phyloP scores from a whole-genome alignment of 1,284 basidiomycete genomes.

The Sphagnurus paluster region DNA sequence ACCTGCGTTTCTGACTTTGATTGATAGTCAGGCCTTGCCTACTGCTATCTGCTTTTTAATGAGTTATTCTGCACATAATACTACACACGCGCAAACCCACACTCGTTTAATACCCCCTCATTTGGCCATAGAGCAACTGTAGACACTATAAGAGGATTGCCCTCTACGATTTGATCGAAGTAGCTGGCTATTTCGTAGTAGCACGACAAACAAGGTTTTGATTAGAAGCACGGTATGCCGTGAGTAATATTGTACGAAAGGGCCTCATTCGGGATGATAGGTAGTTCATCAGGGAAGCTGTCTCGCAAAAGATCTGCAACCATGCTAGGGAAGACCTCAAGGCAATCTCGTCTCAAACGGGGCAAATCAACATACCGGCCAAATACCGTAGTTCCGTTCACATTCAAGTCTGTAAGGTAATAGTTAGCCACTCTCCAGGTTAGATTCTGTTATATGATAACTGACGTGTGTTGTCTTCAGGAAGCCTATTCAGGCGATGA shows the following conservation, averaged over 20 bases:
- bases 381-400: slow-evolving; percentile 37
- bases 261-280: slow-evolving; percentile 33
- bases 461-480: slow-evolving; percentile 40
- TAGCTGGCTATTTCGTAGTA: not conserved
- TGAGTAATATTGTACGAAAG: slow-evolving; percentile 32
- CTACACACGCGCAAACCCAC: too few relatives aligned
- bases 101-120: too few relatives aligned
- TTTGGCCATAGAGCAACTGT: too few relatives aligned
- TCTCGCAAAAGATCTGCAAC: slow-evolving; percentile 38
- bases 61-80: not conserved
- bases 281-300: slow-evolving; percentile 35
- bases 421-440: too few relatives aligned
- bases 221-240: slow-evolving; percentile 25
- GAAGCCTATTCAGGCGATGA: slow-evolving; percentile 39
- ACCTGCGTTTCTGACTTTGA: slow-evolving; percentile 11
- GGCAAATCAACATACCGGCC: slow-evolving; percentile 27
- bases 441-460: too few relatives aligned
- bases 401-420: slow-evolving; percentile 29
- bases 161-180: too few relatives aligned
- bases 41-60: not conserved
- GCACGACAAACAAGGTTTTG: too few relatives aligned
- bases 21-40: too few relatives aligned
- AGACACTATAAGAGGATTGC: too few relatives aligned
- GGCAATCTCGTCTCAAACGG: not conserved
- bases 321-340: slow-evolving; percentile 31